These are phyloP conservation scores for Plasmodium vinckei DNA, from an alignment of 169 alveolate genomes.

Conservation along the genomic window DNA sequence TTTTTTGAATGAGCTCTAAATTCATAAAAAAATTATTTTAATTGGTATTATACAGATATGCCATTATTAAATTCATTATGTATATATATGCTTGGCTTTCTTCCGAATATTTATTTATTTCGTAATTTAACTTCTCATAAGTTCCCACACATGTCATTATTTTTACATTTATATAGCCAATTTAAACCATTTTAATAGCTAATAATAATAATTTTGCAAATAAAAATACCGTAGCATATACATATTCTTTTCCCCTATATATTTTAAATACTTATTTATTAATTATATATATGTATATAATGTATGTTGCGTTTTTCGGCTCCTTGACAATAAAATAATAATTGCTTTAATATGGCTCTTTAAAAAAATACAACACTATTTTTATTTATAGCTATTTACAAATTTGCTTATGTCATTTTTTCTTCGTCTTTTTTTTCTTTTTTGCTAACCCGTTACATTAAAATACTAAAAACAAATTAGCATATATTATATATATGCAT, in stretches of 20 bases:
- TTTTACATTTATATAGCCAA: too few relatives aligned
- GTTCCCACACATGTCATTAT: too few relatives aligned
- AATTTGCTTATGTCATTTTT: background rate
- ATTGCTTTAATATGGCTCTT: constrained; percentile 1
- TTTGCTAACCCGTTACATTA: background rate
- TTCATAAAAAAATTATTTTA: too few relatives aligned
- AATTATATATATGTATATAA: background rate
- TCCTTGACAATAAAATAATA: background rate
- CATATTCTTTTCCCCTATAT: background rate
- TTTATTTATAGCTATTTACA: background rate
- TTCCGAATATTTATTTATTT: too few relatives aligned
- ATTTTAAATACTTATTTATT: background rate
- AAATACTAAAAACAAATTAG: constrained; percentile 1
- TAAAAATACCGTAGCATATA: background rate
- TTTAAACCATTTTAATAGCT: too few relatives aligned
- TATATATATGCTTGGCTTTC: too few relatives aligned
- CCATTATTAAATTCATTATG: too few relatives aligned
- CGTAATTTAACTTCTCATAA: too few relatives aligned
- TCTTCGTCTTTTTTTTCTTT: background rate
- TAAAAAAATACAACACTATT: background rate
- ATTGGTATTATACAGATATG: too few relatives aligned
- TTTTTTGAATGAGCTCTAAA: too few relatives aligned
- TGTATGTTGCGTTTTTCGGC: background rate
- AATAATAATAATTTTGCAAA: too few relatives aligned
- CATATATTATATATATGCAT: background rate